Evolutionary conservation across 1,284 basidiomycete species (phyloP), one percentile per base, ranked within the genome.

Genomic region (Uromyces viciae-fabae): DNA sequence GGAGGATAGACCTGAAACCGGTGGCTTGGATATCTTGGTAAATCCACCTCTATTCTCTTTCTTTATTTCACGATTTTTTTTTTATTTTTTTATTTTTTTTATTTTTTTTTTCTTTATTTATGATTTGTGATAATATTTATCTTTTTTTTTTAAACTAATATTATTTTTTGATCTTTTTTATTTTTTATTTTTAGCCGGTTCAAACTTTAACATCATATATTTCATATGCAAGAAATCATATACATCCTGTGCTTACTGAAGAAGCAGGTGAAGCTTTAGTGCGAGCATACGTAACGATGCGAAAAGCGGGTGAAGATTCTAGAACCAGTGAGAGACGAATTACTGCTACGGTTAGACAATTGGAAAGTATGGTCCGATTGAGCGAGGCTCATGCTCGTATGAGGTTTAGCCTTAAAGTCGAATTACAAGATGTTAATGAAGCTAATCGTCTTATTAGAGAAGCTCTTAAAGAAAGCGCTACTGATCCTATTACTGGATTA

Each of bases 281-380:
- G 22, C 87, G 89, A 1, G 91, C 92, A 60, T 99, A 99, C 87
- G 95, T 98, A 81, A 92, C 93, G 83, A 92, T 99, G 89, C 92
- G 96, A 77, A 94, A 93, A 86, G 92, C 94, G 82, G 95, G 95
- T 36, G 91, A 92, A 81, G 95, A 98, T 85, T 91, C 94, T 2
- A 91, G 94, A 31, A 90, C 90, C 1, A 90, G 90, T 81, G 95
- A 98, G 87, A 93, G 94, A 84, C 91, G 96, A 15, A 99, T 99
- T 86, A 99, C 97, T 0, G 96, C 97, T 0, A 99, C 96, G 40
- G 98, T 97, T 0, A 91, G 96, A 75, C 96, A 99, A 87, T 90
- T 99, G 40, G 96, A 99, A 87, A 93, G 91, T 83, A 94, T 99
- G 92, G 98, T 99, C 85, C 93, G 97, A n/a, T 90, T 99, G 38